A percentile compares a stretch with the other conserved stretches of the same genome.
These are phyloP conservation scores for Eutypella sp. DNA, from an alignment of 2,329 filamentous ascomycete genomes.

Conservation along the genomic window DNA sequence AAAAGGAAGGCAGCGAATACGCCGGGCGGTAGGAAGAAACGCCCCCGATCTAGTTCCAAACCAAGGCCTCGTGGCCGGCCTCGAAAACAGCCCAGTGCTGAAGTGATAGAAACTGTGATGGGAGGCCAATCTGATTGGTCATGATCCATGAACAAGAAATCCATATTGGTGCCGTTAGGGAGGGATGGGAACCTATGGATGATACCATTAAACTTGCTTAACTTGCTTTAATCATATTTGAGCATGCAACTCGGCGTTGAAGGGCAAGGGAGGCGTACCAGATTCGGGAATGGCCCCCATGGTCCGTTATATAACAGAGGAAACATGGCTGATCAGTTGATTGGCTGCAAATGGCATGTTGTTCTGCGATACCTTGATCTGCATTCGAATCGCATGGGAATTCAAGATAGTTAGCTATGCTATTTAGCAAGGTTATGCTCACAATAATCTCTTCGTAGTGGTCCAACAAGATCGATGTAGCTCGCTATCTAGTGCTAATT, in stretches of 20 bases:
- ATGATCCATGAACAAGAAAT: too few relatives aligned
- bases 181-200: neutral
- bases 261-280: constrained; percentile 1
- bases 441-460: neutral
- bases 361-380: constrained; percentile 12
- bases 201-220: neutral
- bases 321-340: neutral
- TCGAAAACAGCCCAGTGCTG: constrained; percentile 34
- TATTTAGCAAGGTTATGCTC: neutral
- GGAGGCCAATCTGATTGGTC: constrained; percentile 12
- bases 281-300: neutral
- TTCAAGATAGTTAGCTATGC: constrained; percentile 1
- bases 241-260: constrained; percentile 14
- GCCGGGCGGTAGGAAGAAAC: constrained; percentile 54
- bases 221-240: neutral
- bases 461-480: too few relatives aligned
- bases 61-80: constrained; percentile 46
- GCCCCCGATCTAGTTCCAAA: constrained; percentile 50
- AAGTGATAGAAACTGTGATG: constrained; percentile 11
- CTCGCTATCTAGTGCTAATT: too few relatives aligned
- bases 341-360: neutral
- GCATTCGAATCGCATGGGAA: too few relatives aligned
- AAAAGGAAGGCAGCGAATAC: constrained; percentile 48
- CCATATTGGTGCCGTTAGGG: too few relatives aligned
- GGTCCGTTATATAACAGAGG: neutral